phyloP scores from a whole-genome alignment of 192 early-diverging fungal species.

The Backusella liffmaniae region DNA sequence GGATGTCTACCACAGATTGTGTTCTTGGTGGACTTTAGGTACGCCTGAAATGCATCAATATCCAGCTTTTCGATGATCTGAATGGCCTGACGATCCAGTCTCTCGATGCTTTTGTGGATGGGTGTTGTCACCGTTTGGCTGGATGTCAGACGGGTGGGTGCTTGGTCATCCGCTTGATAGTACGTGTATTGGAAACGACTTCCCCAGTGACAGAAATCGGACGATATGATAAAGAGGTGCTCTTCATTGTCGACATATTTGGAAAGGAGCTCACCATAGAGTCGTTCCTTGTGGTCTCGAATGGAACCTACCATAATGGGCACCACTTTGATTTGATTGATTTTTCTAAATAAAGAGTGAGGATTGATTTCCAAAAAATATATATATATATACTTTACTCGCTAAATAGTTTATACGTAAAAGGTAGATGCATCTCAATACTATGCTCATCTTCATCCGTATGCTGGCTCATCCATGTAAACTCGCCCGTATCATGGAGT shows the following conservation, averaged over 20 bases:
- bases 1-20: conserved; percentile 96
- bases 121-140: conserved; percentile 31
- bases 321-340: conserved; percentile 66
- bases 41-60: conserved; percentile 60
- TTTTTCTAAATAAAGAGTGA: conserved; percentile 27
- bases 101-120: conserved; percentile 78
- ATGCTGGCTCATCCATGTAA: conserved; percentile 59
- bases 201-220: conserved; percentile 99
- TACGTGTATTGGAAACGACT: conserved; percentile 81
- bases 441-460: conserved; percentile 95
- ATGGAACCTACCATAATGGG: conserved; percentile 89
- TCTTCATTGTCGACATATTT: conserved; percentile 67
- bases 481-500: conserved; percentile 63
- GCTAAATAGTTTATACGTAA: conserved; percentile 80
- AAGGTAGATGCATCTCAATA: conserved; percentile 97
- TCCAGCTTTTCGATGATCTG: conserved; percentile 62
- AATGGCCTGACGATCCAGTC: conserved; percentile 85
- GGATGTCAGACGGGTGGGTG: conserved; percentile 10
- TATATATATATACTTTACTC: conserved; percentile 33
- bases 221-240: conserved; percentile 92
- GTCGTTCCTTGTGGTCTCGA: conserved; percentile 51
- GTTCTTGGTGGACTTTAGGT: conserved; percentile 77
- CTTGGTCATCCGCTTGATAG: conserved; percentile 39
- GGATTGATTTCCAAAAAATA: too few species aligned
- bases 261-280: conserved; percentile 73